These are phyloP conservation scores for Exophiala bonariae DNA, from an alignment of 2,329 filamentous ascomycete genomes.

Conservation along the genomic window DNA sequence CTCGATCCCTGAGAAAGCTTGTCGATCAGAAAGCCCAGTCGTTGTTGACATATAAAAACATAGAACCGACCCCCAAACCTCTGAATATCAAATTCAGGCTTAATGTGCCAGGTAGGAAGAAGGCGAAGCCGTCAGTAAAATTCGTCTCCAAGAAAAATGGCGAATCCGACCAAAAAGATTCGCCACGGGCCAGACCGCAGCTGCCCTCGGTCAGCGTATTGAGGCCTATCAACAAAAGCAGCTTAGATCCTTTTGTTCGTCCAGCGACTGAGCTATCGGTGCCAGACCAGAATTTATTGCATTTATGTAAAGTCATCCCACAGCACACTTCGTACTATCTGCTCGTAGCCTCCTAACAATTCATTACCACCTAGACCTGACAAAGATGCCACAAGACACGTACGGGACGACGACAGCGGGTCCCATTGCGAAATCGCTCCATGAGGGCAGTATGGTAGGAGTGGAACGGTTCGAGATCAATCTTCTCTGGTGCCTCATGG, in stretches of 20 bases:
- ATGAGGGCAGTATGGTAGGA: slow-evolving; percentile 1
- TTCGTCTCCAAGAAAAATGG: too few species aligned
- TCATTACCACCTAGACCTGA: slow-evolving; percentile 2
- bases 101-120: too few species aligned
- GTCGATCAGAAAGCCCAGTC: too few species aligned
- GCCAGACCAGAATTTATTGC: slow-evolving; percentile 9
- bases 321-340: not conserved
- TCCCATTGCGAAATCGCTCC: not conserved
- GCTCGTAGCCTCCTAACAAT: too few species aligned
- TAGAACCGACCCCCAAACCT: too few species aligned
- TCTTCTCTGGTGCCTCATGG: slow-evolving; percentile 6
- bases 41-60: too few species aligned
- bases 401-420: slow-evolving; percentile 8
- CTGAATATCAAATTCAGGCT: too few species aligned
- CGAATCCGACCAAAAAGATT: too few species aligned
- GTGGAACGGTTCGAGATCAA: slow-evolving; percentile 3
- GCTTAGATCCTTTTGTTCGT: slow-evolving; percentile 3
- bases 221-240: not conserved
- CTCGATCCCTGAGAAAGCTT: too few species aligned
- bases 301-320: slow-evolving; percentile 3
- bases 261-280: slow-evolving; percentile 6
- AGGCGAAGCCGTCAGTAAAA: too few species aligned
- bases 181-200: too few species aligned
- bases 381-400: slow-evolving; percentile 7
- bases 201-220: not conserved